A percentile compares a stretch with the other conserved stretches of the same genome.
Conservation (phyloP, 345 rosid species). For the Sisymbrium irio region DNA sequence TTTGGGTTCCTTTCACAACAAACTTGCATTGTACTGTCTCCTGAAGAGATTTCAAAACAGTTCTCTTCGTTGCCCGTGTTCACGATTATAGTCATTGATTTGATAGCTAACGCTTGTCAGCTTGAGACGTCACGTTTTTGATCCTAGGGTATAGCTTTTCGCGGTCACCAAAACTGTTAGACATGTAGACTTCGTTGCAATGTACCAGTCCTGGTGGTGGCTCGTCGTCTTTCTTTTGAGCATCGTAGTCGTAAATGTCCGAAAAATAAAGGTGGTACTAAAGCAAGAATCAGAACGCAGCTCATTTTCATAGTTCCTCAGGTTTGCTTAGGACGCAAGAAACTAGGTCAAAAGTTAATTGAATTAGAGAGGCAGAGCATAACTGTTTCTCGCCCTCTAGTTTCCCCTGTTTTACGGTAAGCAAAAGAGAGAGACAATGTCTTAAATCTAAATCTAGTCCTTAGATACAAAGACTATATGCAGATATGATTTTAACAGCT, state of each 20-base stretch:
- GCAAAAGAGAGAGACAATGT: too few relatives aligned
- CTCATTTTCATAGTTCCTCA: not conserved
- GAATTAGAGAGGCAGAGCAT: not conserved
- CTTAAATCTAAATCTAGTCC: too few relatives aligned
- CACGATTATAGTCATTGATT: too few relatives aligned
- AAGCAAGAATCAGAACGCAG: not conserved
- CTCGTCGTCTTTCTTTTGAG: not conserved
- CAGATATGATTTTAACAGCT: not conserved
- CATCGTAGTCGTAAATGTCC: not conserved
- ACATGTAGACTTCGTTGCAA: not conserved
- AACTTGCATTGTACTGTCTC: conserved; percentile 47
- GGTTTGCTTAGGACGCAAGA: not conserved
- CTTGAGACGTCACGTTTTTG: too few relatives aligned
- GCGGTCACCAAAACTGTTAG: not conserved
- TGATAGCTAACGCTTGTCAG: too few relatives aligned
- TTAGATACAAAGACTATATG: not conserved
- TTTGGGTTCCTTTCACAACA: conserved; percentile 74
- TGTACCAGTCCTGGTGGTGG: not conserved
- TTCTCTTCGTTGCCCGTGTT: too few relatives aligned
- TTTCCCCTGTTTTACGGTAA: not conserved
- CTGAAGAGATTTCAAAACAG: conserved; percentile 21
- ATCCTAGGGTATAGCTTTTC: too few relatives aligned
- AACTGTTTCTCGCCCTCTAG: not conserved
- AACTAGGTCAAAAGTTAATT: not conserved
- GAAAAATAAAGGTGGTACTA: not conserved